These are phyloP conservation scores for Endoconidiophora polonica DNA, from an alignment of 2,329 filamentous ascomycete genomes.

Conservation along the genomic window DNA sequence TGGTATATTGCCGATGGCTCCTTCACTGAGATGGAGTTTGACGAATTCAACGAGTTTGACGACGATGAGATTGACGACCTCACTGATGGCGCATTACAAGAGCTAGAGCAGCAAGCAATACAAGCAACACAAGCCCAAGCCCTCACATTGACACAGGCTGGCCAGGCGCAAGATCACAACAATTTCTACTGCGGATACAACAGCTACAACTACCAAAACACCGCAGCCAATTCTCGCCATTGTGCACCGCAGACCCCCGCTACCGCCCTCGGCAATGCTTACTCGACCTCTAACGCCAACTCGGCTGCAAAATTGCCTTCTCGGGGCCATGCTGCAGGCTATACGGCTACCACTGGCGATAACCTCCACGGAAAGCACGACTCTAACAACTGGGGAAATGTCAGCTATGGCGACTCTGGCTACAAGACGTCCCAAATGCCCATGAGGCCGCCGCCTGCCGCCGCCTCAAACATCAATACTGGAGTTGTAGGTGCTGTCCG, in stretches of 20 bases:
- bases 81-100: constrained; percentile 38
- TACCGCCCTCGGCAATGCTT: not conserved
- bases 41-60: constrained; percentile 7
- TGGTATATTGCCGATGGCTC: not conserved
- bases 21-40: constrained; percentile 8
- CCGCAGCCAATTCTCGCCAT: not conserved
- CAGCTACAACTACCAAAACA: not conserved
- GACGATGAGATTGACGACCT: constrained; percentile 48
- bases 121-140: constrained; percentile 36
- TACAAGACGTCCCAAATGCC: not conserved
- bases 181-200: too few relatives aligned
- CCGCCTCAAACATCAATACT: not conserved
- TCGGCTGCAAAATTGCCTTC: not conserved
- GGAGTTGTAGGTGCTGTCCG: not conserved
- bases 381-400: not conserved
- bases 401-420: too few relatives aligned
- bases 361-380: not conserved
- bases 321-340: too few relatives aligned
- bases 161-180: constrained; percentile 11
- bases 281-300: not conserved
- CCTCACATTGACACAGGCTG: constrained; percentile 8
- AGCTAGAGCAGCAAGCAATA: constrained; percentile 48
- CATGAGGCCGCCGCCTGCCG: not conserved
- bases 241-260: not conserved
- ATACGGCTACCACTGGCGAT: too few relatives aligned